These are phyloP conservation scores for Mycena polygramma DNA, from an alignment of 768 basidiomycete species.

Conservation along the genomic window DNA sequence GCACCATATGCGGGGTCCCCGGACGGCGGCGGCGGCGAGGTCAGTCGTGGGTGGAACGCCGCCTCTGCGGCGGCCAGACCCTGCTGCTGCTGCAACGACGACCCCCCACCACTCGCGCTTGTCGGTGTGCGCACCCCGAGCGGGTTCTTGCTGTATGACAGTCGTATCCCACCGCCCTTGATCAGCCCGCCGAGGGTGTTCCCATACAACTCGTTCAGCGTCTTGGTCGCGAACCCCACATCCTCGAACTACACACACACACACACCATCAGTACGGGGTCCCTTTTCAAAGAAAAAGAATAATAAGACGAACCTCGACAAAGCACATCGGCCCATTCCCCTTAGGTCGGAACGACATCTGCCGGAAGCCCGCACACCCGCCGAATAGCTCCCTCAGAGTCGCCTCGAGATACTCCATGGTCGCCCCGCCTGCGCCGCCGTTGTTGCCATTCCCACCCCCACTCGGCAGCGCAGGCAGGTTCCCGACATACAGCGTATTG, in stretches of 20 bases:
- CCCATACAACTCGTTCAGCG: slow-evolving; percentile 93
- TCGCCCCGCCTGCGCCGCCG: slow-evolving; percentile 50
- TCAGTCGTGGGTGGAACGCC: slow-evolving; percentile 32
- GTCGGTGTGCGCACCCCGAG: slow-evolving; percentile 91
- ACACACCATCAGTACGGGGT: slow-evolving; percentile 32
- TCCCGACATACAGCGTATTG: slow-evolving; percentile 99
- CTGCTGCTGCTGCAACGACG: slow-evolving; percentile 52
- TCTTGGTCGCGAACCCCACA: slow-evolving; percentile 84
- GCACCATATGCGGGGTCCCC: not conserved
- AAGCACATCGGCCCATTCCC: slow-evolving; percentile 99
- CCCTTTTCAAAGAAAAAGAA: slow-evolving; percentile 60
- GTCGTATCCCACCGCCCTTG: slow-evolving; percentile 94
- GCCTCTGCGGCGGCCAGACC: slow-evolving; percentile 24
- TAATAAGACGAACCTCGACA: slow-evolving; percentile 78
- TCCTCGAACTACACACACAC: slow-evolving; percentile 82
- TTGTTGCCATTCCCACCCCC: slow-evolving; percentile 55
- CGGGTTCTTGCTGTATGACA: slow-evolving; percentile 98
- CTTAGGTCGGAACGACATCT: slow-evolving; percentile 96
- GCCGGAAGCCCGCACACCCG: slow-evolving; percentile 85
- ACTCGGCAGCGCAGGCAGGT: slow-evolving; percentile 83
- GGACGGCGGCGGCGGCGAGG: slow-evolving; percentile 27
- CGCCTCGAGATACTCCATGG: slow-evolving; percentile 89
- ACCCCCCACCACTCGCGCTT: slow-evolving; percentile 57
- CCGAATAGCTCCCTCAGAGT: slow-evolving; percentile 87
- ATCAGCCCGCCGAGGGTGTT: slow-evolving; percentile 91